These are phyloP conservation scores for Beauveria scarabaeidicola DNA, from an alignment of 2,329 filamentous ascomycete species.

Conservation along the genomic window DNA sequence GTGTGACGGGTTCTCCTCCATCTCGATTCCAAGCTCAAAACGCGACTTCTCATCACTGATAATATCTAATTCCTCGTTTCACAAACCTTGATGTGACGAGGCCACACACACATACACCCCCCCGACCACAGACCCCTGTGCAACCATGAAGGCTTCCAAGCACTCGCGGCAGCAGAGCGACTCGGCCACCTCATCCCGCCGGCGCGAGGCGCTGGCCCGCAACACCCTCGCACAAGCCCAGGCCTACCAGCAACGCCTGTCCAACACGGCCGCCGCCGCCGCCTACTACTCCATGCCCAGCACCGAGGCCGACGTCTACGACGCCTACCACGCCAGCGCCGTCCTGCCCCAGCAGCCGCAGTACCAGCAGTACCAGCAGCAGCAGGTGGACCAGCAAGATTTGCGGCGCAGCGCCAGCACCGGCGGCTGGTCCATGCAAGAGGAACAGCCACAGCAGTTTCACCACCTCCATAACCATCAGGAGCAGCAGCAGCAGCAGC, in stretches of 20 bases:
- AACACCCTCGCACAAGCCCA: slow-evolving; percentile 5
- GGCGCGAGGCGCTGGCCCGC: neutral
- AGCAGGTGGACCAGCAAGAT: neutral
- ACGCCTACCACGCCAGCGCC: neutral
- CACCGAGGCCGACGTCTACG: neutral
- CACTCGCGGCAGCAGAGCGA: slow-evolving; percentile 6
- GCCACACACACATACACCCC: neutral
- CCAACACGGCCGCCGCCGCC: neutral
- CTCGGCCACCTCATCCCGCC: neutral
- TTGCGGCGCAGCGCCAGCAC: slow-evolving; percentile 4
- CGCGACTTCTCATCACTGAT: neutral
- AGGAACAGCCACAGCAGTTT: neutral
- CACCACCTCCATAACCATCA: neutral
- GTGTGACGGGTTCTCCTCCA: neutral
- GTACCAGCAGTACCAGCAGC: neutral
- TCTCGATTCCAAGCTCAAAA: neutral
- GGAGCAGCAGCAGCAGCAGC: neutral
- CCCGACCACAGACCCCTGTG: neutral
- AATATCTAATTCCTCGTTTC: slow-evolving; percentile 1
- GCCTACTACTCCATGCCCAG: neutral
- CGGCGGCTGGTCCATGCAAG: neutral
- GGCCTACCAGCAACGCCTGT: neutral
- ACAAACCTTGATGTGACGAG: slow-evolving; percentile 2
- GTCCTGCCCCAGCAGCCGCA: neutral
- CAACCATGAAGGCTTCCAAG: slow-evolving; percentile 1